Percentiles rank a stretch among this genome's conserved stretches.
These are phyloP conservation scores for Bromus sterilis DNA, from an alignment of 176 grass and related monocot species.

Conservation along the genomic window DNA sequence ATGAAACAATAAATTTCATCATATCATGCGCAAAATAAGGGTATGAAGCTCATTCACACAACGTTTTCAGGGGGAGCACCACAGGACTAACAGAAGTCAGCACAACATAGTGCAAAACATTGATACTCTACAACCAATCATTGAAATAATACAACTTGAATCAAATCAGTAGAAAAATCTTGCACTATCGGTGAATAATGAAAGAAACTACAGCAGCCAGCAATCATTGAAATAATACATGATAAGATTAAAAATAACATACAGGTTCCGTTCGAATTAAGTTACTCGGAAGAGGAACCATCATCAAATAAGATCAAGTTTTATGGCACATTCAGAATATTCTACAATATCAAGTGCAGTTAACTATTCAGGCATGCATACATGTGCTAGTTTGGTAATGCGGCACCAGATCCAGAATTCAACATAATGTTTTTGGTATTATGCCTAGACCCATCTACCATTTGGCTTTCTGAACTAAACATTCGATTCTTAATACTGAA, in stretches of 20 bases:
- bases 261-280: neutral
- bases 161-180: neutral
- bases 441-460: neutral
- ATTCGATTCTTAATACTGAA: neutral
- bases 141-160: neutral
- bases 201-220: neutral
- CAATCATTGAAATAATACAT: neutral
- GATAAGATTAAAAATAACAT: neutral
- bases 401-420: neutral
- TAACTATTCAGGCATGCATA: neutral
- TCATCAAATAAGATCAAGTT: neutral
- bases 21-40: neutral
- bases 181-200: neutral
- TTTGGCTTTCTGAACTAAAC: neutral
- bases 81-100: neutral
- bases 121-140: neutral
- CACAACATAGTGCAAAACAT: neutral
- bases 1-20: neutral
- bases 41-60: neutral
- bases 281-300: neutral
- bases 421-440: constrained; percentile 13
- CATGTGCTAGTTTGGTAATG: neutral
- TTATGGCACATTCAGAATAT: neutral
- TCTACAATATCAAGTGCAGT: neutral
- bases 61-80: neutral